Percentiles rank a stretch among this genome's conserved stretches.
Evolutionary conservation across 1,139 yeast genomes (phyloP).

Genomic region (Taphrina sp.): DNA sequence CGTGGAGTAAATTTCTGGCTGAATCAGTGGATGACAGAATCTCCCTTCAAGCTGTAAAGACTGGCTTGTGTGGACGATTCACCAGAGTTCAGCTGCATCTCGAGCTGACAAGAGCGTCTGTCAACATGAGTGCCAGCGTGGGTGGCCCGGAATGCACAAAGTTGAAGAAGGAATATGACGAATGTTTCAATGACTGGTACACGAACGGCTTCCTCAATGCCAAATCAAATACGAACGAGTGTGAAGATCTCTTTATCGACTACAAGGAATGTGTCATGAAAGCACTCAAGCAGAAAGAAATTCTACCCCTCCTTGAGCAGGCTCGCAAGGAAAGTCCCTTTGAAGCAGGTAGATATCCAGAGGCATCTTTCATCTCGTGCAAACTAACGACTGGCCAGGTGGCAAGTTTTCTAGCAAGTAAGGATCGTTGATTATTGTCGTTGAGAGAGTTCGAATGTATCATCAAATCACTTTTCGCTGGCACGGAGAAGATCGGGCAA

Average conservation of each 20-base stretch:
- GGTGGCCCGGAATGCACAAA: slow-evolving; percentile 34
- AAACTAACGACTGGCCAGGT: not conserved
- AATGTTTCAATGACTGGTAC: slow-evolving; percentile 37
- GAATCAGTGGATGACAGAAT: no score
- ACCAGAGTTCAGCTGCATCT: not conserved
- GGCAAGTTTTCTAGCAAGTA: slow-evolving; percentile 13
- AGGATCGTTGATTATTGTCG: not conserved
- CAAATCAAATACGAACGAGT: slow-evolving; percentile 29
- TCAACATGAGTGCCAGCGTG: slow-evolving; percentile 32
- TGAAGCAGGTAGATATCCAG: slow-evolving; percentile 15
- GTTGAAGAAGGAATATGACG: slow-evolving; percentile 34
- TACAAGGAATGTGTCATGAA: slow-evolving; percentile 34
- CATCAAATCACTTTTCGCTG: no score
- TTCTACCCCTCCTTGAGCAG: slow-evolving; percentile 32
- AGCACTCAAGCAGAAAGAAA: slow-evolving; percentile 30
- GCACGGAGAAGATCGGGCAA: no score
- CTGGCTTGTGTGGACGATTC: not conserved
- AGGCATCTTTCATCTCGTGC: not conserved
- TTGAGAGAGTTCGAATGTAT: no score
- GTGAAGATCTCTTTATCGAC: slow-evolving; percentile 34
- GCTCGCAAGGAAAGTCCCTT: slow-evolving; percentile 34
- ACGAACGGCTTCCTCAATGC: slow-evolving; percentile 35
- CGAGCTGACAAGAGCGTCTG: not conserved
- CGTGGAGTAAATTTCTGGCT: no score
- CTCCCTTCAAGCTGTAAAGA: no score